Evolutionary conservation across 1,284 basidiomycete genomes (phyloP).

Genomic region (Trametes pubescens): DNA sequence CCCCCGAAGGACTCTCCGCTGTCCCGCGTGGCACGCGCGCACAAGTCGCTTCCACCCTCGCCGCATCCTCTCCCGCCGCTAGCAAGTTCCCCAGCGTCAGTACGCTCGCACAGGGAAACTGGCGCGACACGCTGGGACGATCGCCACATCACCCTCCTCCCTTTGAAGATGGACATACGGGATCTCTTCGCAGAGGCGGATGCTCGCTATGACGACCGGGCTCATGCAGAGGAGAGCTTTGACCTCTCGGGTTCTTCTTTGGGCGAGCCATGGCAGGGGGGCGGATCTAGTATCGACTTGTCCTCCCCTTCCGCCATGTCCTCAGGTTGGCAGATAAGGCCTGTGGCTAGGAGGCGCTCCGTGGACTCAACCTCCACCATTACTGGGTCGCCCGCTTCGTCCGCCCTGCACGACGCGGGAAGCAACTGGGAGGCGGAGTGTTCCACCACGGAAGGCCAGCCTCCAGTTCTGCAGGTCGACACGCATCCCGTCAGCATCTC

Average conservation of each 20-base stretch:
- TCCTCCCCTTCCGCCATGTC: slow-evolving; percentile 2
- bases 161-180: slow-evolving; percentile 26
- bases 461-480: slow-evolving; percentile 10
- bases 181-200: slow-evolving; percentile 19
- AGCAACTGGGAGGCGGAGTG: slow-evolving; percentile 9
- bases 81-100: slow-evolving; percentile 7
- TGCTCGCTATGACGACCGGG: background rate
- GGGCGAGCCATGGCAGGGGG: slow-evolving; percentile 25
- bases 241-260: slow-evolving; percentile 10
- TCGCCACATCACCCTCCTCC: slow-evolving; percentile 28
- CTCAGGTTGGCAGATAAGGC: slow-evolving; percentile 10
- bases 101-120: slow-evolving; percentile 14
- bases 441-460: background rate
- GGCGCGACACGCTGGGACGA: background rate
- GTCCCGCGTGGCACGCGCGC: slow-evolving; percentile 12
- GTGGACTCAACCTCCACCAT: slow-evolving; percentile 31
- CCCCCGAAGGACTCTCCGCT: slow-evolving; percentile 24
- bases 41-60: slow-evolving; percentile 34
- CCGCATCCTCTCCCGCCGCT: slow-evolving; percentile 11
- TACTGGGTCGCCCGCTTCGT: slow-evolving; percentile 27
- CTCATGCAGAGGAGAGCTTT: background rate
- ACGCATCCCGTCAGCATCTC: background rate
- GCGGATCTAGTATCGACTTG: background rate
- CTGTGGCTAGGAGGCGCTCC: slow-evolving; percentile 20
- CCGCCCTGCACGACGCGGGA: slow-evolving; percentile 22